A percentile compares a stretch with the other conserved stretches of the same genome.
phyloP scores from a whole-genome alignment of 148 eudicot genomes.

The Cornus florida region DNA sequence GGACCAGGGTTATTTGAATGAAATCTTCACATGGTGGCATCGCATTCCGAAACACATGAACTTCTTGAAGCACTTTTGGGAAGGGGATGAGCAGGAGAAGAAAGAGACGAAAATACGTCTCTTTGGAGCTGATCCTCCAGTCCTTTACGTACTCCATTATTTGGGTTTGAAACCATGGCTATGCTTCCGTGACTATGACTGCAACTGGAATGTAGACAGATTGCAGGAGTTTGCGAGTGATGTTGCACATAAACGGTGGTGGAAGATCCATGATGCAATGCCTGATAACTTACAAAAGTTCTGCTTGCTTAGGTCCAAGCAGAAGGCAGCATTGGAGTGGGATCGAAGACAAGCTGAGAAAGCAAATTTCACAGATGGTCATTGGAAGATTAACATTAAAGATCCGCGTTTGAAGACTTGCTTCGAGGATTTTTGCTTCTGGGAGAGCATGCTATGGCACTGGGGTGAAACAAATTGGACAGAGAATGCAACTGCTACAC shows the following conservation, averaged over 20 bases:
- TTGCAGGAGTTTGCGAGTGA: slow-evolving; percentile 89
- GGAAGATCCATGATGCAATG: slow-evolving; percentile 95
- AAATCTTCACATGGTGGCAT: slow-evolving; percentile 98
- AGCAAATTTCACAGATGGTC: slow-evolving; percentile 69
- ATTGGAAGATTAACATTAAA: slow-evolving; percentile 69
- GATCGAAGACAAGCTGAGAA: slow-evolving; percentile 81
- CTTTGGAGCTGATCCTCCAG: slow-evolving; percentile 82
- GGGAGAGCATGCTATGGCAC: slow-evolving; percentile 98
- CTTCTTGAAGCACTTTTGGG: slow-evolving; percentile 82
- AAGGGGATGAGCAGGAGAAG: slow-evolving; percentile 73
- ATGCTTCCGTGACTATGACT: slow-evolving; percentile 88
- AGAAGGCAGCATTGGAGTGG: slow-evolving; percentile 84
- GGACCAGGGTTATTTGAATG: slow-evolving; percentile 90
- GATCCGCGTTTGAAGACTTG: slow-evolving; percentile 67
- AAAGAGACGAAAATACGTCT: slow-evolving; percentile 66
- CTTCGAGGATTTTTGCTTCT: slow-evolving; percentile 78
- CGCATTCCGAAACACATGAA: slow-evolving; percentile 84
- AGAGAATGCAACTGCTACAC: slow-evolving; percentile 57
- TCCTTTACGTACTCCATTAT: slow-evolving; percentile 78
- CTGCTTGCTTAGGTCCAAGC: slow-evolving; percentile 77
- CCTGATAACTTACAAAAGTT: slow-evolving; percentile 71
- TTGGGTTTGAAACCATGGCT: slow-evolving; percentile 91
- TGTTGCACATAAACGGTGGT: slow-evolving; percentile 77
- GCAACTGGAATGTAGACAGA: slow-evolving; percentile 84
- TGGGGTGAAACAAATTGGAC: slow-evolving; percentile 97